phyloP scores from a whole-genome alignment of 768 basidiomycete species.

The Paxillus involutus region DNA sequence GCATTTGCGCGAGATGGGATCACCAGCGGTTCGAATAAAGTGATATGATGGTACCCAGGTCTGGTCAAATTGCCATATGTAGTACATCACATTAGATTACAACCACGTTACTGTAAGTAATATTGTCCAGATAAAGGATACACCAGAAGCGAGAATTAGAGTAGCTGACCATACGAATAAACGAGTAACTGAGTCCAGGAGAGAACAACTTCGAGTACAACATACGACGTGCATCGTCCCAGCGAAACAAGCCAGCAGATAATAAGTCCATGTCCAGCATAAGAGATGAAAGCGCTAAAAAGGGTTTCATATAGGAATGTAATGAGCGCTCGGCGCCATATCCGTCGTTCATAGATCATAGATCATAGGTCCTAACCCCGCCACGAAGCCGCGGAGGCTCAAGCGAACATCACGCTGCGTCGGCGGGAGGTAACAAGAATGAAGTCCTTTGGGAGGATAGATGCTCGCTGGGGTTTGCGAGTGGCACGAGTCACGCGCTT shows the following conservation, averaged over 20 bases:
- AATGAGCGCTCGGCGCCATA: conserved; percentile 19
- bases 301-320: background rate
- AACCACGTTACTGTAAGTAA: background rate
- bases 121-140: background rate
- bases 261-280: conserved; percentile 3
- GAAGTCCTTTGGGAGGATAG: conserved; percentile 59
- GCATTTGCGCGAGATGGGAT: too few relatives aligned
- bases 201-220: background rate
- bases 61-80: background rate
- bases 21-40: too few relatives aligned
- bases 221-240: conserved; percentile 2
- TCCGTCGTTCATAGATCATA: conserved; percentile 12
- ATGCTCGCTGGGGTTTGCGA: conserved; percentile 51
- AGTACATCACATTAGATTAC: background rate
- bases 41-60: too few relatives aligned
- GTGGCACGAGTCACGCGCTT: conserved; percentile 56
- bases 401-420: conserved; percentile 47
- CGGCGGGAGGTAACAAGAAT: conserved; percentile 57
- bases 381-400: conserved; percentile 16
- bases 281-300: background rate
- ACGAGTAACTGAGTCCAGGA: background rate
- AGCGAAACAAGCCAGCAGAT: background rate
- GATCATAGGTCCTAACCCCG: conserved; percentile 2
- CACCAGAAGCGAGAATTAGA: conserved; percentile 14
- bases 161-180: background rate